phyloP scores from a whole-genome alignment of 2,329 filamentous ascomycete genomes.

The Cytospora piceae region DNA sequence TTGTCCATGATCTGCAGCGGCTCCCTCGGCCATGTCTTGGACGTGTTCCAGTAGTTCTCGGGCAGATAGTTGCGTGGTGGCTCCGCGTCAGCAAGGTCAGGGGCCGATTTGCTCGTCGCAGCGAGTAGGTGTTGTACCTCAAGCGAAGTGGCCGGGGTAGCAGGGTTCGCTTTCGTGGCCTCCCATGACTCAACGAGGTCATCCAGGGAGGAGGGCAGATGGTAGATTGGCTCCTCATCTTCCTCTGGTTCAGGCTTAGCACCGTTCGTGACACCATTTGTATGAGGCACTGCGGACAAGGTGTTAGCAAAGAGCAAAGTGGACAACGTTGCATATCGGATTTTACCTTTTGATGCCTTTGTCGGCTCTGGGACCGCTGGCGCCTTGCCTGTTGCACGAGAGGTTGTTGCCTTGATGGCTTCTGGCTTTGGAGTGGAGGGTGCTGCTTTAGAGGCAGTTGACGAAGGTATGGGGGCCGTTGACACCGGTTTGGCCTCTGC shows the following conservation, averaged over 20 bases:
- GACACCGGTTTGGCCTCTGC: constrained; percentile 40
- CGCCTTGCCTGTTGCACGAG: constrained; percentile 50
- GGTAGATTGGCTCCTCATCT: constrained; percentile 84
- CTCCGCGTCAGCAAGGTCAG: constrained; percentile 78
- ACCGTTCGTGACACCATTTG: constrained; percentile 58
- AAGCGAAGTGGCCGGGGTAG: constrained; percentile 60
- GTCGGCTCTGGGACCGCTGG: constrained; percentile 46
- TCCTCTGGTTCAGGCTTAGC: constrained; percentile 50
- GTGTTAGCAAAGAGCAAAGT: constrained; percentile 29
- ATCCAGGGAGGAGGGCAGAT: constrained; percentile 84
- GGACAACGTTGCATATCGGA: constrained; percentile 9
- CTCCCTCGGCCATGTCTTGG: constrained; percentile 84
- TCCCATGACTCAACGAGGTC: constrained; percentile 93
- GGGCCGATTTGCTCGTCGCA: constrained; percentile 72
- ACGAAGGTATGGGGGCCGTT: constrained; percentile 37
- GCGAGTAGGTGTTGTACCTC: constrained; percentile 75
- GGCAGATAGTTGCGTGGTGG: constrained; percentile 84
- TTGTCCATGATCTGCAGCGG: constrained; percentile 92
- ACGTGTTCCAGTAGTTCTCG: constrained; percentile 71
- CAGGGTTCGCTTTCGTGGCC: constrained; percentile 71
- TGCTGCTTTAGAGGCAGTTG: constrained; percentile 35
- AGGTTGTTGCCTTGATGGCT: constrained; percentile 41
- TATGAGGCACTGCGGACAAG: constrained; percentile 44
- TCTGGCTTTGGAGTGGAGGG: constrained; percentile 39
- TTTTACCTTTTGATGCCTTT: constrained; percentile 51